Evolutionary conservation across 306 rosid species (phyloP).

Genomic region (Cicer judaicum): DNA sequence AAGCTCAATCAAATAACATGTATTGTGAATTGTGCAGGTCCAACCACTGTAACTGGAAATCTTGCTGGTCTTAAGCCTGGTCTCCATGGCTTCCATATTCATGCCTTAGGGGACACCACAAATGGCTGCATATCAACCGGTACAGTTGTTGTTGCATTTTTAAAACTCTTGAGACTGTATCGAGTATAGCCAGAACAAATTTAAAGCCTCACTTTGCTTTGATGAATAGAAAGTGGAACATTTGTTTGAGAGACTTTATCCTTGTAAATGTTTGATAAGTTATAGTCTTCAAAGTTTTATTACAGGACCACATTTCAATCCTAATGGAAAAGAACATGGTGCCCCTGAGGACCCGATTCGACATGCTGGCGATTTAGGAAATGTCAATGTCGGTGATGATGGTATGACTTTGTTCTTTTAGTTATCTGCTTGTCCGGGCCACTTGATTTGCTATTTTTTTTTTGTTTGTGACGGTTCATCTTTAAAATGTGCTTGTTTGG

Average conservation of each 20-base stretch:
- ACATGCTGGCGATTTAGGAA: conserved; percentile 98
- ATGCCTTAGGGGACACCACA: conserved; percentile 93
- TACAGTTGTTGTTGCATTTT: conserved; percentile 37
- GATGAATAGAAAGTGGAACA: neutral
- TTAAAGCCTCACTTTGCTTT: neutral
- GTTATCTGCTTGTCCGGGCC: conserved; percentile 10
- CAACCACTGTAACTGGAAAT: conserved; percentile 80
- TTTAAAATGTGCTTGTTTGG: conserved; percentile 28
- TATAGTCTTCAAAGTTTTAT: conserved; percentile 1
- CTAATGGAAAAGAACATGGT: conserved; percentile 80
- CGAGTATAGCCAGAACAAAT: neutral
- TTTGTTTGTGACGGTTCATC: neutral
- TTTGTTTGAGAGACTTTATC: neutral
- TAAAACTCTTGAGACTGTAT: conserved; percentile 1
- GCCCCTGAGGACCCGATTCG: conserved; percentile 81
- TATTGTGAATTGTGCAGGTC: conserved; percentile 53
- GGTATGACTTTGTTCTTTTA: conserved; percentile 56
- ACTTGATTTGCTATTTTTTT: neutral
- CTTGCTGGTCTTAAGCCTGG: conserved; percentile 86
- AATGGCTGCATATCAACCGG: conserved; percentile 98
- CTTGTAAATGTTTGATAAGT: neutral
- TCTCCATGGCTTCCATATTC: conserved; percentile 92
- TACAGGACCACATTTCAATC: conserved; percentile 90
- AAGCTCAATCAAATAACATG: conserved; percentile 1
- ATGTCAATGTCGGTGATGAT: conserved; percentile 75